phyloP scores from a whole-genome alignment of 1,139 yeast species.

The Geotrichum citri-aurantii region DNA sequence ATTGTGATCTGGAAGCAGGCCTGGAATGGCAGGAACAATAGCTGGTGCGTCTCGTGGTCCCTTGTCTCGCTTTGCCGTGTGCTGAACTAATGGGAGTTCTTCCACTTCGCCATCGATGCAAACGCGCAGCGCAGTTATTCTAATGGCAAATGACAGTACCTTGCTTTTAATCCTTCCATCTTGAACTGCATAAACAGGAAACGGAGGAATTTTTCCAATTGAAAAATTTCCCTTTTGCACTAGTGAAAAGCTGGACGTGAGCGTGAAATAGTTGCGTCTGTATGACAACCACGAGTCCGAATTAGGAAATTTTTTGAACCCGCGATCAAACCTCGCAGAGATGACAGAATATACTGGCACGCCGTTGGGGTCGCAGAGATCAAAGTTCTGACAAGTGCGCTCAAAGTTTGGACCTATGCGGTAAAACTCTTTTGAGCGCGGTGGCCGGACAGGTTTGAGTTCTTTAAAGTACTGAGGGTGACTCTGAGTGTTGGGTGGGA shows the following conservation, averaged over 20 bases:
- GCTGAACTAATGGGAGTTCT: conserved; percentile 16
- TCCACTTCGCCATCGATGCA: conserved; percentile 12
- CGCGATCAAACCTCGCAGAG: conserved; percentile 18
- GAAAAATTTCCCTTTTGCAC: conserved; percentile 6
- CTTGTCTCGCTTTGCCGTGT: conserved; percentile 17
- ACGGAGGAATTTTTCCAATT: conserved; percentile 16
- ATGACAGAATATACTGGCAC: conserved; percentile 15
- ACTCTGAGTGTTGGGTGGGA: conserved; percentile 5
- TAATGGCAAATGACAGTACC: conserved; percentile 16
- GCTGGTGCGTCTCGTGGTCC: conserved; percentile 17
- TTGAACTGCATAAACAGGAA: conserved; percentile 12
- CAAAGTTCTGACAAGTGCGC: conserved; percentile 18
- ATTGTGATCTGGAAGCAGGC: conserved; percentile 17
- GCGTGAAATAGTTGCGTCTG: conserved; percentile 17
- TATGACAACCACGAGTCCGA: conserved; percentile 18
- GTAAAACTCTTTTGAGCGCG: conserved; percentile 16
- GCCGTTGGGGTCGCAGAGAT: conserved; percentile 15
- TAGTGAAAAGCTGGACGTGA: conserved; percentile 16
- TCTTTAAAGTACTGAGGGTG: conserved; percentile 6
- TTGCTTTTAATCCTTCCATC: conserved; percentile 4
- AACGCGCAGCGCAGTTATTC: conserved; percentile 16
- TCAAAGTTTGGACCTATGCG: conserved; percentile 17
- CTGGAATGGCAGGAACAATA: conserved; percentile 18
- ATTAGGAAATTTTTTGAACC: conserved; percentile 11
- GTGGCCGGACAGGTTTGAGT: conserved; percentile 1